phyloP scores from a whole-genome alignment of 2,329 filamentous ascomycete species.

The Paracorniculantispora psalliotae region DNA sequence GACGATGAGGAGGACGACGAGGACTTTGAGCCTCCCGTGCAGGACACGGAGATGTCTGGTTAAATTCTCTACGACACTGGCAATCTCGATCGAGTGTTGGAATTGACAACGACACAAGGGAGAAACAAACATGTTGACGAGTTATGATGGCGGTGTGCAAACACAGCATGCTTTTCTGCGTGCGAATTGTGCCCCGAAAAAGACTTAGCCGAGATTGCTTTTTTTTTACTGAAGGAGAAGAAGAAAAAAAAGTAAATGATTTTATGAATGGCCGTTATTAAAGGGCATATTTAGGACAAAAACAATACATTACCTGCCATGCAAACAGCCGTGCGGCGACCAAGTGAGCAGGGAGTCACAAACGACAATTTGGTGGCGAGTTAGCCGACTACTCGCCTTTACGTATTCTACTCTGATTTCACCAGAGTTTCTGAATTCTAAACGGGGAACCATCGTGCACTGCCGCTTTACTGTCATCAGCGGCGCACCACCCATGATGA shows the following conservation, averaged over 20 bases:
- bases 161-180: neutral
- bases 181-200: slow-evolving; percentile 3
- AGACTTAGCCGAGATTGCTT: neutral
- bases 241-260: neutral
- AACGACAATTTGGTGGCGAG: no score
- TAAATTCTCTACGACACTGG: slow-evolving; percentile 18
- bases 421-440: no score
- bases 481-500: no score
- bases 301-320: neutral
- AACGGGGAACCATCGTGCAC: no score
- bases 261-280: neutral
- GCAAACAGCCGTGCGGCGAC: neutral
- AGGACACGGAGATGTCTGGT: slow-evolving; percentile 63
- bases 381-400: no score
- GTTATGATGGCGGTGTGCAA: neutral
- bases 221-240: neutral
- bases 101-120: neutral
- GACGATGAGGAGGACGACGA: slow-evolving; percentile 77
- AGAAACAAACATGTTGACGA: neutral
- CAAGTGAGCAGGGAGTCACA: neutral
- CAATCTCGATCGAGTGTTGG: no score
- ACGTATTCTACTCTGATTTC: no score
- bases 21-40: slow-evolving; percentile 57
- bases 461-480: no score
- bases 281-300: neutral